Evolutionary conservation across 1,284 basidiomycete species (phyloP).

Genomic region (Ustilago esculenta): DNA sequence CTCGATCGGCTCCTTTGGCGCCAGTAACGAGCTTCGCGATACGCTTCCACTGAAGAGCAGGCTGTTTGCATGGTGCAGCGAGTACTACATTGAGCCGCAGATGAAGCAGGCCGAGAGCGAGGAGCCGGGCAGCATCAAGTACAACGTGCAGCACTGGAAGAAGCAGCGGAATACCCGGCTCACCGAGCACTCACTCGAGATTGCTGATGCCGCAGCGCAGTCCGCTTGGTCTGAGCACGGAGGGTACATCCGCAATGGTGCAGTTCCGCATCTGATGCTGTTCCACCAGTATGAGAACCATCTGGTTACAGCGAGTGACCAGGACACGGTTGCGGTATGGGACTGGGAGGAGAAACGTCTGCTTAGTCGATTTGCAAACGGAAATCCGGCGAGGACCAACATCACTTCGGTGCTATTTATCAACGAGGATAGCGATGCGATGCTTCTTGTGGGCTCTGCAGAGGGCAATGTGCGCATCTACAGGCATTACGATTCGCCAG

Average conservation of each 20-base stretch:
- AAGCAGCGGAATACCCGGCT: conserved; percentile 88
- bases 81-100: conserved; percentile 95
- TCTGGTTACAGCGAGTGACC: conserved; percentile 84
- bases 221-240: conserved; percentile 81
- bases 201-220: conserved; percentile 79
- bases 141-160: conserved; percentile 96
- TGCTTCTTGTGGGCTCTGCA: conserved; percentile 85
- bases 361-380: conserved; percentile 86
- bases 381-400: conserved; percentile 80
- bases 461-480: conserved; percentile 92
- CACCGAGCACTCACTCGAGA: conserved; percentile 74
- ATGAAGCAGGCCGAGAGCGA: conserved; percentile 81
- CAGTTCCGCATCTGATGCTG: conserved; percentile 71
- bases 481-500: conserved; percentile 77
- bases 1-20: conserved; percentile 21
- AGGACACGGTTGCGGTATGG: conserved; percentile 90
- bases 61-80: conserved; percentile 94
- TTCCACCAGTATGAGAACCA: conserved; percentile 95
- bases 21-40: conserved; percentile 59
- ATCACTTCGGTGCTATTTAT: conserved; percentile 93
- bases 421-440: conserved; percentile 92
- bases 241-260: conserved; percentile 75
- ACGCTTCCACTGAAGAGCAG: conserved; percentile 85
- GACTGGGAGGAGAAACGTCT: conserved; percentile 87
- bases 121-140: conserved; percentile 90